Evolutionary conservation across 129 eudicot genomes (phyloP).

Genomic region (Chrysanthemum seticuspe): DNA sequence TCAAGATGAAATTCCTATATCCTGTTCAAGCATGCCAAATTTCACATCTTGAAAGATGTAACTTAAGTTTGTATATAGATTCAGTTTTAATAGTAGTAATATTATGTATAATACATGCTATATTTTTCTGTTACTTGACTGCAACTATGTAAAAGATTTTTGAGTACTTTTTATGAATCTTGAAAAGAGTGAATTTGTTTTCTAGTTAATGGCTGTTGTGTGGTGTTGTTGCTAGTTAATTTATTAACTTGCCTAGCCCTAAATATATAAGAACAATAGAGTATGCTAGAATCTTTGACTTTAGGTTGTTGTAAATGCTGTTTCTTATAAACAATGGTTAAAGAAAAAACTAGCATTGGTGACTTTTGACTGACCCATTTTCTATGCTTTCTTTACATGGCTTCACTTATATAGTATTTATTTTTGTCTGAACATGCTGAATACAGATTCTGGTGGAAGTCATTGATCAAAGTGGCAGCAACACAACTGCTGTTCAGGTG

Average conservation of each 20-base stretch:
- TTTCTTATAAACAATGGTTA: too few relatives aligned
- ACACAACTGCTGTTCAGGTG: conserved; percentile 37
- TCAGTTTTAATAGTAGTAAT: background rate
- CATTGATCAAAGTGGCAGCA: conserved; percentile 36
- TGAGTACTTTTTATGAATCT: background rate
- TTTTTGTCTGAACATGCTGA: conserved; percentile 27
- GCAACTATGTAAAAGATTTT: background rate
- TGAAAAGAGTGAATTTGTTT: background rate
- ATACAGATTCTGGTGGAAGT: conserved; percentile 93
- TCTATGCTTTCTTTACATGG: background rate
- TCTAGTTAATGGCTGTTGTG: background rate
- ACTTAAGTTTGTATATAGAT: background rate
- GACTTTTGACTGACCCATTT: background rate
- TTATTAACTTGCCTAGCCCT: background rate
- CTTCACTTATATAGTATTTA: background rate
- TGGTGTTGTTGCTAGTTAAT: conserved; percentile 10
- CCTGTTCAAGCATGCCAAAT: too few relatives aligned
- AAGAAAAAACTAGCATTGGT: background rate
- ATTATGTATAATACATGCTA: background rate
- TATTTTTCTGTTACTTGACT: background rate
- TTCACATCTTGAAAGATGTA: conserved; percentile 3
- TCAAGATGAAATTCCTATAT: too few relatives aligned
- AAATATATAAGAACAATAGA: background rate
- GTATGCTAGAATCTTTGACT: background rate
- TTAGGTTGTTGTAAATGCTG: too few relatives aligned